Evolutionary conservation across 441 rosid species (phyloP).

Genomic region (Daphne laureola): DNA sequence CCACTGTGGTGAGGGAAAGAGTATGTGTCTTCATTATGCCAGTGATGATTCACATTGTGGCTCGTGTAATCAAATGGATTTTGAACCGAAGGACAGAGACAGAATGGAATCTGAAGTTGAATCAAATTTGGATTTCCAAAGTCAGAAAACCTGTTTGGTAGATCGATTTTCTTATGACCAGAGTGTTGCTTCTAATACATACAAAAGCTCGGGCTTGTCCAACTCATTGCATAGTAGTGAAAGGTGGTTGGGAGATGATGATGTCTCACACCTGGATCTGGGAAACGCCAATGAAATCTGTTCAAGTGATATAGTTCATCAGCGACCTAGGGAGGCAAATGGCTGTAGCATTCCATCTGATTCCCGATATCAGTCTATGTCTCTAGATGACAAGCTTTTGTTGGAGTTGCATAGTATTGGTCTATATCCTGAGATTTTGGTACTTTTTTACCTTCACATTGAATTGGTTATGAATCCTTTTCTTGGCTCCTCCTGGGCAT

Average conservation of each 20-base stretch:
- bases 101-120: slow-evolving; percentile 71
- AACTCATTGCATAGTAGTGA: slow-evolving; percentile 53
- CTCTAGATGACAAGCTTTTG: slow-evolving; percentile 66
- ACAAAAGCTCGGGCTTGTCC: slow-evolving; percentile 47
- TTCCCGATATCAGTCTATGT: slow-evolving; percentile 57
- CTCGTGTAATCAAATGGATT: slow-evolving; percentile 60
- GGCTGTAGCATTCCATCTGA: slow-evolving; percentile 36
- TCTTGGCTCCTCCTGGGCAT: not conserved
- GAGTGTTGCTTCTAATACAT: slow-evolving; percentile 47
- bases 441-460: slow-evolving; percentile 24
- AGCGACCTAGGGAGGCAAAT: slow-evolving; percentile 37
- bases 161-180: slow-evolving; percentile 57
- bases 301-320: slow-evolving; percentile 37
- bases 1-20: slow-evolving; percentile 48
- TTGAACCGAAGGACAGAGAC: slow-evolving; percentile 65
- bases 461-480: slow-evolving; percentile 4
- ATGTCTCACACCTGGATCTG: slow-evolving; percentile 42
- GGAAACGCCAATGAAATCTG: slow-evolving; percentile 44
- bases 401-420: slow-evolving; percentile 88
- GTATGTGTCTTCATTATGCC: slow-evolving; percentile 55
- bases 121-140: slow-evolving; percentile 52
- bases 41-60: slow-evolving; percentile 87
- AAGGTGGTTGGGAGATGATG: slow-evolving; percentile 60
- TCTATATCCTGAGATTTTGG: slow-evolving; percentile 75
- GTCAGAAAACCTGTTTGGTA: slow-evolving; percentile 44